phyloP scores from a whole-genome alignment of 1,139 yeast genomes.

The Nakaseomyces glabratus region DNA sequence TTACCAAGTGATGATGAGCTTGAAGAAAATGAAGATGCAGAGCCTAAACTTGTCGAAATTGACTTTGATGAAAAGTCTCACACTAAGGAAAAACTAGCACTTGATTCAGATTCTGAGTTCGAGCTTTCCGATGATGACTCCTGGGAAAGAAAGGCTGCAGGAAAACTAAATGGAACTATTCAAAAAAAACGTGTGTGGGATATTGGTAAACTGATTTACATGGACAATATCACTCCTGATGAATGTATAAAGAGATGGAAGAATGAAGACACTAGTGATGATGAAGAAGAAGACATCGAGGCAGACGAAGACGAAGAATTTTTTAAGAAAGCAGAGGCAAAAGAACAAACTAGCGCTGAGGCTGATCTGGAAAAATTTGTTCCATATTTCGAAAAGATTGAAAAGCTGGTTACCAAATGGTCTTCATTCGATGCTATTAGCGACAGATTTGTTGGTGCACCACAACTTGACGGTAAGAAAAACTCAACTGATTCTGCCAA shows the following conservation, averaged over 20 bases:
- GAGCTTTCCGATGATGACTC: constrained; percentile 41
- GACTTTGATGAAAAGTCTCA: constrained; percentile 39
- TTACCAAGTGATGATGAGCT: constrained; percentile 36
- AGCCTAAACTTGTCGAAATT: constrained; percentile 38
- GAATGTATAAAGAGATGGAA: constrained; percentile 76
- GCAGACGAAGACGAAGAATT: constrained; percentile 55
- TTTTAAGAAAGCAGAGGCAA: constrained; percentile 39
- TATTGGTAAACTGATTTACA: constrained; percentile 68
- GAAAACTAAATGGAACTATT: constrained; percentile 37
- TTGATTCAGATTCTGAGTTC: constrained; percentile 39
- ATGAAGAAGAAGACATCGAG: constrained; percentile 38
- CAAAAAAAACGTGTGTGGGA: constrained; percentile 50
- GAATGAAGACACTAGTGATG: constrained; percentile 39
- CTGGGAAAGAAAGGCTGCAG: constrained; percentile 39
- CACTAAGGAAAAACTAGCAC: constrained; percentile 35
- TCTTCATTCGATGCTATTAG: constrained; percentile 39
- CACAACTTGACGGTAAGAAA: constrained; percentile 38
- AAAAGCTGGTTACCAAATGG: constrained; percentile 50
- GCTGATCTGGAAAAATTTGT: constrained; percentile 32
- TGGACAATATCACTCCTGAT: constrained; percentile 63
- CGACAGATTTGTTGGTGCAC: constrained; percentile 58
- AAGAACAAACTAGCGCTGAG: constrained; percentile 13
- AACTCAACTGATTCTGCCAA: constrained; percentile 31
- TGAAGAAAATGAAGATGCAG: constrained; percentile 33
- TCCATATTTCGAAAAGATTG: constrained; percentile 38